phyloP scores from a whole-genome alignment of 306 rosid species.

The Malus asiatica region DNA sequence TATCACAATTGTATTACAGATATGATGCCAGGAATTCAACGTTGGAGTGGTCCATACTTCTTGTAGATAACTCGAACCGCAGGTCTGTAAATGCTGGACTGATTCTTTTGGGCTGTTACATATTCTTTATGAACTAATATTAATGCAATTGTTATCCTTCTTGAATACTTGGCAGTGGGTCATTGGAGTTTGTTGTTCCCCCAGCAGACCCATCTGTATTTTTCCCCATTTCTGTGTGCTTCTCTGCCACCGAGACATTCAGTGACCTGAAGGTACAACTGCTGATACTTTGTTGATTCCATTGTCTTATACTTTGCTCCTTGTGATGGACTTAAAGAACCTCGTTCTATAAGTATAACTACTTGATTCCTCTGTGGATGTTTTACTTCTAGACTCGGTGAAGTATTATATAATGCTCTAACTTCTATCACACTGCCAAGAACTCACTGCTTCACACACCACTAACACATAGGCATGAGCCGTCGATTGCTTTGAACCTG shows the following conservation, averaged over 20 bases:
- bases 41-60: slow-evolving; percentile 89
- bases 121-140: neutral
- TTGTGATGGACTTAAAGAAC: neutral
- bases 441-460: neutral
- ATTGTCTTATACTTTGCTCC: neutral
- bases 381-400: neutral
- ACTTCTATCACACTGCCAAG: neutral
- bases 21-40: slow-evolving; percentile 80
- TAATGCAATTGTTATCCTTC: neutral
- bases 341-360: neutral
- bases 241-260: slow-evolving; percentile 68
- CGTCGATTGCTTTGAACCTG: neutral
- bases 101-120: neutral
- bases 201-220: slow-evolving; percentile 74
- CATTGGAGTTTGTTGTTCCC: slow-evolving; percentile 92
- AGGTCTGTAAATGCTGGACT: slow-evolving; percentile 39
- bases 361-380: neutral
- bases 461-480: neutral
- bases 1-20: slow-evolving; percentile 33
- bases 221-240: slow-evolving; percentile 80
- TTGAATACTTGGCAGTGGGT: slow-evolving; percentile 57
- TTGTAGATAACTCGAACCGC: slow-evolving; percentile 83
- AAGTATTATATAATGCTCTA: neutral
- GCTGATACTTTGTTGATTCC: neutral
- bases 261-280: slow-evolving; percentile 80